Base-by-base conservation (phyloP, 1,284 basidiomycete genomes). In the Ganoderma resinaceum region DNA sequence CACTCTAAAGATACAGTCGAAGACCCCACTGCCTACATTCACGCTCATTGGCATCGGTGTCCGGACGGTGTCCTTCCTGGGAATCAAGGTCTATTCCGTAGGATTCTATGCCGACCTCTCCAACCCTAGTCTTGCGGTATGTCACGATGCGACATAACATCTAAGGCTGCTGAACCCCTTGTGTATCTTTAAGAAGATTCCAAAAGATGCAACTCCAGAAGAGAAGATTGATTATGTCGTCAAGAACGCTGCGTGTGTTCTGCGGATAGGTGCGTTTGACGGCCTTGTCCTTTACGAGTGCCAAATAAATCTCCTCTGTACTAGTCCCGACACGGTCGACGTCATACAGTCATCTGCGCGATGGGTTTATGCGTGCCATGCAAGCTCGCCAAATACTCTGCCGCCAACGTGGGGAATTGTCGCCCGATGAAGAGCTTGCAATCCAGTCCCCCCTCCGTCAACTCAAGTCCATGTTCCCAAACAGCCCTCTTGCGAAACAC, bases 51-150 rank as follows among this genome's bases (percentile, higher is more conserved):
- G 95, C 1, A 82, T 94, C 1, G 95, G 95, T 55, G 93, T 95
- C 38, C 85, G 95, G 55, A 94, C 91, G 0, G 95, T 97, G 55
- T 93, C 93, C 14, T 95, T 97, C 80, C 81, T 97, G 57, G 84
- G 88, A 6, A 86, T 97, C 68, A 87, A 91, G 72, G 95, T 96
- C 12, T 97, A 97, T 79, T 93, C 94, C 5, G 88, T 94, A 53
- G 95, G 86, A 0, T 93, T 96, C 77, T 97, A 97, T 78, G 92
- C 93, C 18, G 94, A 95, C 78, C 80, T 95, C 63, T 76, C 82
- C 31, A 87, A 88, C 72, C 86, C 89, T 2, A 85, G 84, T 65
- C 81, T 94, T 70, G 86, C 86, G 67, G 92, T 86, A 61, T 78
- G 84, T 65, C 65, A 75, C 37, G 67, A 3, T 38, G 3, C 42